Percentiles rank a stretch among this genome's conserved stretches.
Evolutionary conservation across 306 rosid genomes (phyloP).

Genomic region (Lotus japonicus): DNA sequence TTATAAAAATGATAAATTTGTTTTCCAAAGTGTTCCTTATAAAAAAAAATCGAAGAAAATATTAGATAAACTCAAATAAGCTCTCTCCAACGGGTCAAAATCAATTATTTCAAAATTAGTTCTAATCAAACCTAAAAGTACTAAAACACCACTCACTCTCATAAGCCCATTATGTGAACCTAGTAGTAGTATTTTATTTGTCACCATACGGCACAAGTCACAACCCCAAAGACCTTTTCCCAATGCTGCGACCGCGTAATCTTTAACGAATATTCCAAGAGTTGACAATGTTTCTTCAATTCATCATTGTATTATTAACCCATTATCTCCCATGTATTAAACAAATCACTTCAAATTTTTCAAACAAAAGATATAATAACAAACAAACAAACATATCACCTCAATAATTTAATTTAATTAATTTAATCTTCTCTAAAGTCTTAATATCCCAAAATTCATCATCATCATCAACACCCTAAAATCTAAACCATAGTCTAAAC

Average conservation of each 20-base stretch:
- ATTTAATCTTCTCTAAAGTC: no score
- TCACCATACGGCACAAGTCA: background rate
- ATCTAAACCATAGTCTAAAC: no score
- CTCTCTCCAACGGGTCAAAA: no score
- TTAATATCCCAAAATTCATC: background rate
- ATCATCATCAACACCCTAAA: background rate
- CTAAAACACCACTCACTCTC: no score
- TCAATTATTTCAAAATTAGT: no score
- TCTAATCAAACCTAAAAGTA: no score
- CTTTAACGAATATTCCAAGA: conserved; percentile 10
- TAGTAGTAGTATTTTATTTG: background rate
- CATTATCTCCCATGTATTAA: no score
- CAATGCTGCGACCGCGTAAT: conserved; percentile 12
- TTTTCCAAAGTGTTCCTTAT: no score
- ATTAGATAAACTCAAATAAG: no score
- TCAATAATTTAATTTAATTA: background rate
- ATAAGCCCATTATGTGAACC: background rate
- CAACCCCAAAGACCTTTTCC: background rate
- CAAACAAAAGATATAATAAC: background rate
- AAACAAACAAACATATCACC: background rate
- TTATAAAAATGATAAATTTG: no score
- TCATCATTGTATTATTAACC: background rate
- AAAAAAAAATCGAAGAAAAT: no score
- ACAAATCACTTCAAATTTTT: background rate
- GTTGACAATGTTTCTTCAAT: conserved; percentile 14